phyloP scores from a whole-genome alignment of 345 rosid genomes.

The Pelargonium nanum region DNA sequence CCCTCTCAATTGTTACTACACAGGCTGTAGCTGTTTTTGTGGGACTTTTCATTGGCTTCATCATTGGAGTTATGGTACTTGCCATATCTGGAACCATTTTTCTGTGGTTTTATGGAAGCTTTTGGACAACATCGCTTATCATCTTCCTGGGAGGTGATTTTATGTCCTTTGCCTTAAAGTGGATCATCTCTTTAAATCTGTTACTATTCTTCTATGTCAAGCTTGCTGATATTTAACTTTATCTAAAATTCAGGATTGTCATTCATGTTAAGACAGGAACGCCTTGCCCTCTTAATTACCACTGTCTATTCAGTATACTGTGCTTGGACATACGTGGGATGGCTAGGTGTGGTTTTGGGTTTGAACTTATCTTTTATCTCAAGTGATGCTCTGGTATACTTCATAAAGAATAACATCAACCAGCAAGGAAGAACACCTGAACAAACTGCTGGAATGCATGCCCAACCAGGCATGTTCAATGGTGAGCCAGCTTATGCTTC shows the following conservation, averaged over 20 bases:
- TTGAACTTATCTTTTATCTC: slow-evolving; percentile 83
- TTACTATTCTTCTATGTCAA: slow-evolving; percentile 1
- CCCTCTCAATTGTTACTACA: slow-evolving; percentile 2
- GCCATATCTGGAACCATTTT: slow-evolving; percentile 53
- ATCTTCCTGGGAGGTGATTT: slow-evolving; percentile 57
- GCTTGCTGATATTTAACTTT: slow-evolving; percentile 10
- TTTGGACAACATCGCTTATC: slow-evolving; percentile 68
- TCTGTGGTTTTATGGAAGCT: slow-evolving; percentile 88
- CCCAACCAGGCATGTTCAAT: slow-evolving; percentile 27
- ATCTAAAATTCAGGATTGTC: slow-evolving; percentile 48
- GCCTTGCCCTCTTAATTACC: slow-evolving; percentile 52
- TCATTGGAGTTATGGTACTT: slow-evolving; percentile 47
- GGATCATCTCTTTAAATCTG: background rate
- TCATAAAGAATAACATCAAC: slow-evolving; percentile 51
- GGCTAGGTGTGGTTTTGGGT: slow-evolving; percentile 76
- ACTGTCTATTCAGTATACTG: slow-evolving; percentile 62
- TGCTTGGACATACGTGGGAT: slow-evolving; percentile 74
- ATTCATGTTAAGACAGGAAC: slow-evolving; percentile 56
- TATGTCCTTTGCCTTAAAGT: slow-evolving; percentile 7
- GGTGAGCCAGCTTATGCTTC: slow-evolving; percentile 45
- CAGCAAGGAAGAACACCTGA: slow-evolving; percentile 35
- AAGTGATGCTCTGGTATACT: slow-evolving; percentile 72
- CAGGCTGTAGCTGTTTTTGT: slow-evolving; percentile 55
- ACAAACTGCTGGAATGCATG: slow-evolving; percentile 37
- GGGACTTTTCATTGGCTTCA: slow-evolving; percentile 57